Evolutionary conservation across 345 rosid genomes (phyloP), one percentile per base, ranked within the genome.

Genomic region (Melaleuca alternifolia): DNA sequence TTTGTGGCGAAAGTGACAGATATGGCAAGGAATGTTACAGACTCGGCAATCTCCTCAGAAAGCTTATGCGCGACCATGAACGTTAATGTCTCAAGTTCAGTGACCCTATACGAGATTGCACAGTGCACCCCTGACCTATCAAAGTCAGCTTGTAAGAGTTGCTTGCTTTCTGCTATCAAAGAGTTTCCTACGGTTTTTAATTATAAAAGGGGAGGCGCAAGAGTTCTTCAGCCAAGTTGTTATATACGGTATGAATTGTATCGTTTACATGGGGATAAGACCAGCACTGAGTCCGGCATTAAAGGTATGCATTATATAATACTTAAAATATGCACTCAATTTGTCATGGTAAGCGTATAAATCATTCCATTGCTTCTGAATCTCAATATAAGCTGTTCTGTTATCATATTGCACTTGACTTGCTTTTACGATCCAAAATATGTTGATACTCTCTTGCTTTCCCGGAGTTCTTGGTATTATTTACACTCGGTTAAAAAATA

Each of bases 71-170:
- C 84, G 13, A 87, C 56, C 2, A 8, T 13, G 10, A 50, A n/a
- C 30, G 57, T 77, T 28, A 28, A 28, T 13, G 6, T 87, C 18
- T 76, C 84, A 33, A 11, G 30, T 23, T 10, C 0, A 3, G 41
- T 28, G 8, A 83, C n/a, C 6, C 14, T 89, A 50, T 41, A 87
- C 46, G 83, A 56, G 30, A 18, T 81, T 28, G 90, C 79, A 33
- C 87, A 90, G 52, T 88, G 92, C 86, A 86, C 85, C 6, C 87
- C 88, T 2, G 86, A 87, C 76, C 10, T 90, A 26, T 65, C 88
- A 1, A 30, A 13, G 3, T 41, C 20, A 37, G 79, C 65, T 4
- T 90, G 92, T n/a, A 6, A 7, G 7, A 50, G 6, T 12, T 90
- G 90, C 82, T 75, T 87, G 10, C 37, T 11, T 1, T 28, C 23